A percentile compares a stretch with the other conserved stretches of the same genome.
These are phyloP conservation scores for Mucor circinelloides DNA, from an alignment of 371 early-diverging fungal genomes.

Conservation along the genomic window DNA sequence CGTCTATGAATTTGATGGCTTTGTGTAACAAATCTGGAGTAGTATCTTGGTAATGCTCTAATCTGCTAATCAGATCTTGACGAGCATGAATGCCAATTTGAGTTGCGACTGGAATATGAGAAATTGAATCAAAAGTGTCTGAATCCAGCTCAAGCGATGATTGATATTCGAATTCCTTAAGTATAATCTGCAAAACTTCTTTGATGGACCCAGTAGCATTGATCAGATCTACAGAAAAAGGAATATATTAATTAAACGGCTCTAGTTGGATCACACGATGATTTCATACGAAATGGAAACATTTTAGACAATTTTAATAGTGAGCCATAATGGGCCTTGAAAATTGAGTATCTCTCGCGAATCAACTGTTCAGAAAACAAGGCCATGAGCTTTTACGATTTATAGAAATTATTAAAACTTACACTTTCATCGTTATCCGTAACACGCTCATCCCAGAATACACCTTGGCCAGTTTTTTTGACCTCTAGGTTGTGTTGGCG, in stretches of 20 bases:
- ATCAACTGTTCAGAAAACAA: constrained; percentile 43
- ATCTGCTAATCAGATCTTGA: constrained; percentile 61
- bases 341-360: constrained; percentile 65
- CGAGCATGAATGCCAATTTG: constrained; percentile 69
- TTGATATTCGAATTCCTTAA: constrained; percentile 71
- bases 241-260: background rate
- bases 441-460: constrained; percentile 66
- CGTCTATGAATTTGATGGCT: constrained; percentile 61
- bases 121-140: constrained; percentile 67
- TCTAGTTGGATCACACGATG: background rate
- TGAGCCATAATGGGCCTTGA: constrained; percentile 69
- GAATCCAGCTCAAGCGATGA: constrained; percentile 64
- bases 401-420: constrained; percentile 13
- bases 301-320: constrained; percentile 63
- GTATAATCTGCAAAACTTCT: constrained; percentile 65
- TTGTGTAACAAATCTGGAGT: constrained; percentile 52
- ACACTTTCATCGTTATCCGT: constrained; percentile 69
- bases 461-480: constrained; percentile 61
- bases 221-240: constrained; percentile 51
- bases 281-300: constrained; percentile 68
- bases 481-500: constrained; percentile 65
- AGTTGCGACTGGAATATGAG: constrained; percentile 67
- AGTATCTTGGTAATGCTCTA: constrained; percentile 64
- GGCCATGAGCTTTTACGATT: background rate
- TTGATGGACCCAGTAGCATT: constrained; percentile 68